Conservation (phyloP, 768 basidiomycete species). For the Pisolithus microcarpus region DNA sequence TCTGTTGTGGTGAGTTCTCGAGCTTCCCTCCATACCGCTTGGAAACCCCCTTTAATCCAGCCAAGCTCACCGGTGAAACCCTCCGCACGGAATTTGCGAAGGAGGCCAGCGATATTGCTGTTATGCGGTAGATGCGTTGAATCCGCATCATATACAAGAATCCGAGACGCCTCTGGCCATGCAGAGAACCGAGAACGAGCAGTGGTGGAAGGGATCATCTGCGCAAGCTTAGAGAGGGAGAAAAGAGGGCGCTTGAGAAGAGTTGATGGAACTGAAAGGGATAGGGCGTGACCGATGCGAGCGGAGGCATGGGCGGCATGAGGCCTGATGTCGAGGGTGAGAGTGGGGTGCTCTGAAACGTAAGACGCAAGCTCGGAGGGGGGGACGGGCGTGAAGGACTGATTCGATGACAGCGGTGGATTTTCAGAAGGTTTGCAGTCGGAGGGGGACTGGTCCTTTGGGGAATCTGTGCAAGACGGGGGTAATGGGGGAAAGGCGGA, state of each 20-base stretch:
- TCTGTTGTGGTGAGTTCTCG: slow-evolving; percentile 46
- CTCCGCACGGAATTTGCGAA: slow-evolving; percentile 65
- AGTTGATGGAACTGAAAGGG: slow-evolving; percentile 89
- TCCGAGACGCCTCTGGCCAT: slow-evolving; percentile 53
- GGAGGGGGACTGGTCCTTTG: neutral
- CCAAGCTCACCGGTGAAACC: slow-evolving; percentile 56
- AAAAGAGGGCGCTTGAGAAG: slow-evolving; percentile 88
- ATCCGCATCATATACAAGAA: slow-evolving; percentile 86
- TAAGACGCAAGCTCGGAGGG: slow-evolving; percentile 26
- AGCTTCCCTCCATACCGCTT: slow-evolving; percentile 52
- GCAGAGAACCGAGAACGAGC: slow-evolving; percentile 53
- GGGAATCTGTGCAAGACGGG: slow-evolving; percentile 2
- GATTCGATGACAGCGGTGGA: slow-evolving; percentile 12
- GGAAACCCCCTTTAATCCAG: slow-evolving; percentile 82
- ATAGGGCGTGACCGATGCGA: slow-evolving; percentile 64
- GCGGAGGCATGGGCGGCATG: slow-evolving; percentile 64
- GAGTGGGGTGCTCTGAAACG: slow-evolving; percentile 32
- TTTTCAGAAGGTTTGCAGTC: neutral
- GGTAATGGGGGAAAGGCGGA: slow-evolving; percentile 12
- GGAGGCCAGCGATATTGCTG: slow-evolving; percentile 62
- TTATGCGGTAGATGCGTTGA: slow-evolving; percentile 51
- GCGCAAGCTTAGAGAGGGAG: slow-evolving; percentile 65
- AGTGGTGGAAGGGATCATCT: slow-evolving; percentile 65
- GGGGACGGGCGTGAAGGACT: slow-evolving; percentile 16
- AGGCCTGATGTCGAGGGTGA: slow-evolving; percentile 86